These are phyloP conservation scores for Fusarium goolgardi DNA, from an alignment of 2,329 filamentous ascomycete genomes.

Conservation along the genomic window DNA sequence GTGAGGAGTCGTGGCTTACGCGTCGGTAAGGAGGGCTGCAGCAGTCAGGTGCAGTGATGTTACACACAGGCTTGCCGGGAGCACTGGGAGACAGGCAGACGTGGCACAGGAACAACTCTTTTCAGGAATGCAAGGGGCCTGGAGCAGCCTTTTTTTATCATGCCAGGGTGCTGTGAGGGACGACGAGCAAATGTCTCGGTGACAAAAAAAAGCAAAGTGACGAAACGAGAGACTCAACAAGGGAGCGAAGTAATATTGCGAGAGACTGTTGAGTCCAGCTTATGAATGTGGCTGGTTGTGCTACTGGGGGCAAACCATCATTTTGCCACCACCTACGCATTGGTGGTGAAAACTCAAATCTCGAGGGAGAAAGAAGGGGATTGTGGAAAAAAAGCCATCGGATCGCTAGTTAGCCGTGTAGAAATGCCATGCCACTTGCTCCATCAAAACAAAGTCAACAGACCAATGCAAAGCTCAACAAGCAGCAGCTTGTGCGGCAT, in stretches of 20 bases:
- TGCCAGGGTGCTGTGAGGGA: neutral
- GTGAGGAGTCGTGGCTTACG: constrained; percentile 19
- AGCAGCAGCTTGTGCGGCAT: neutral
- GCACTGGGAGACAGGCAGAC: neutral
- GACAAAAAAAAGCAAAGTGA: neutral
- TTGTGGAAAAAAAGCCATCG: neutral
- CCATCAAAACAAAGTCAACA: neutral
- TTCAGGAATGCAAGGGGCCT: neutral
- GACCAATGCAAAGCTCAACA: neutral
- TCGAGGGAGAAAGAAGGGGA: neutral
- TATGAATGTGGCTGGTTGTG: neutral
- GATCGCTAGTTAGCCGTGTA: neutral
- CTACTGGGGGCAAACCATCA: neutral
- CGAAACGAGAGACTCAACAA: neutral
- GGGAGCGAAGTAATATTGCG: neutral
- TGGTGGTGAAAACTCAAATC: neutral
- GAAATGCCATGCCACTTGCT: neutral
- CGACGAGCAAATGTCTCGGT: neutral
- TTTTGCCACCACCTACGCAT: neutral
- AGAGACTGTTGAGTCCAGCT: neutral
- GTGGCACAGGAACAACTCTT: neutral
- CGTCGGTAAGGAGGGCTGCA: neutral
- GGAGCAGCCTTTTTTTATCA: neutral
- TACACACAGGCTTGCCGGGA: neutral
- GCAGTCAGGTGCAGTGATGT: neutral